These are phyloP conservation scores for Pterocarpus santalinus DNA, from an alignment of 306 rosid species.

Conservation along the genomic window DNA sequence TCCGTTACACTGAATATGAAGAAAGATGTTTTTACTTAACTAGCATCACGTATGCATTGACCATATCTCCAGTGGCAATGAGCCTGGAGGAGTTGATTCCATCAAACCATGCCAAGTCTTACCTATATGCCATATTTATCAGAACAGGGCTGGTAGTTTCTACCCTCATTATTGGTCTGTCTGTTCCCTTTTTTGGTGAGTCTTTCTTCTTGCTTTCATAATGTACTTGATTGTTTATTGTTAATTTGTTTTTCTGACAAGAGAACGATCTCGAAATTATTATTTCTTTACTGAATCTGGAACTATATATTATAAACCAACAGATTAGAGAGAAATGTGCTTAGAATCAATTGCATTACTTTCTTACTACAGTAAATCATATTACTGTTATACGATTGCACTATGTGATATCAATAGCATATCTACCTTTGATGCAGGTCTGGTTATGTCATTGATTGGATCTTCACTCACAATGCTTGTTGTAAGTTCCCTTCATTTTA, in stretches of 20 bases:
- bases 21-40: slow-evolving; percentile 62
- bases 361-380: neutral
- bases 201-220: slow-evolving; percentile 38
- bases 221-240: neutral
- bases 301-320: neutral
- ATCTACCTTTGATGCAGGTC: slow-evolving; percentile 59
- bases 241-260: neutral
- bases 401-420: slow-evolving; percentile 7
- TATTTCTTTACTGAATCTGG: neutral
- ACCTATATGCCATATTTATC: slow-evolving; percentile 69
- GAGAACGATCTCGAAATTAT: neutral
- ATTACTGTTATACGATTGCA: slow-evolving; percentile 18
- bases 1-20: slow-evolving; percentile 9
- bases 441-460: slow-evolving; percentile 93
- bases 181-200: slow-evolving; percentile 94
- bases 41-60: slow-evolving; percentile 86
- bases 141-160: slow-evolving; percentile 89
- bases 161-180: slow-evolving; percentile 80
- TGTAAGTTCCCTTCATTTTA: slow-evolving; percentile 62
- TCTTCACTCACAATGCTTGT: slow-evolving; percentile 96
- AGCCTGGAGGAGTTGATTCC: slow-evolving; percentile 97
- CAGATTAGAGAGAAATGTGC: slow-evolving; percentile 8
- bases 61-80: slow-evolving; percentile 96
- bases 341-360: slow-evolving; percentile 17
- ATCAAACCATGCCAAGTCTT: slow-evolving; percentile 72